Evolutionary conservation across 306 rosid genomes (phyloP), one percentile per base, ranked within the genome.

Genomic region (Castanea sativa): DNA sequence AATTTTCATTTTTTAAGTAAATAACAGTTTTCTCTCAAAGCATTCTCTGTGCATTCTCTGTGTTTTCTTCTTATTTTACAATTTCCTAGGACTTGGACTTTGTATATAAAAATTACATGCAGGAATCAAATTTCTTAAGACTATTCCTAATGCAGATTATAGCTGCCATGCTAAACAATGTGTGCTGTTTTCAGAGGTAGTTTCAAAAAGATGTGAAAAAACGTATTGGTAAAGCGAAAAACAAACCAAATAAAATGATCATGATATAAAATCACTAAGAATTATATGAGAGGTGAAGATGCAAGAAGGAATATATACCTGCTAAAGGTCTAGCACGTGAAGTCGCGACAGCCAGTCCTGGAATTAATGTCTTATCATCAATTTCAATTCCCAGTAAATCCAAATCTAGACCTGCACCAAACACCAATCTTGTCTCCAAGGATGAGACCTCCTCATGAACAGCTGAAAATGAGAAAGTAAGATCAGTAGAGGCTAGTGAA

Each of bases 341-440:
- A 84, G 99, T 84, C 32, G 98, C 87, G 74, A 91, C 98, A 59
- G 98, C 87, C 57, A 95, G 60, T 73, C 99, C 98, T 0, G 98
- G 99, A 83, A 95, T 89, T 88, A 95, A 79, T 21, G 97, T 90
- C 73, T 90, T 80, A 30, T 91, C 94, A 71, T 92, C 99, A 6
- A 92, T 86, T 81, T 95, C 97, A 74, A 95, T 90, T 52, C 98
- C 96, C 86, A 95, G 76, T 41, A 95, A 82, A 84, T 95, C 99
- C 90, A 95, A 84, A 86, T 95, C 99, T 33, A 95, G 88, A 75
- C 96, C 89, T 10, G 98, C 90, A 41, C 99, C 99, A 61, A 86
- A 90, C 52, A 89, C 79, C 25, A 84, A 79, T 53, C 38, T 86
- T 73, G 78, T 69, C 78, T 84, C 89, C 14, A 93, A 83, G 63